These are phyloP conservation scores for Phytophthora foliorum DNA, from an alignment of 352 stramenopile genomes.

Conservation along the genomic window DNA sequence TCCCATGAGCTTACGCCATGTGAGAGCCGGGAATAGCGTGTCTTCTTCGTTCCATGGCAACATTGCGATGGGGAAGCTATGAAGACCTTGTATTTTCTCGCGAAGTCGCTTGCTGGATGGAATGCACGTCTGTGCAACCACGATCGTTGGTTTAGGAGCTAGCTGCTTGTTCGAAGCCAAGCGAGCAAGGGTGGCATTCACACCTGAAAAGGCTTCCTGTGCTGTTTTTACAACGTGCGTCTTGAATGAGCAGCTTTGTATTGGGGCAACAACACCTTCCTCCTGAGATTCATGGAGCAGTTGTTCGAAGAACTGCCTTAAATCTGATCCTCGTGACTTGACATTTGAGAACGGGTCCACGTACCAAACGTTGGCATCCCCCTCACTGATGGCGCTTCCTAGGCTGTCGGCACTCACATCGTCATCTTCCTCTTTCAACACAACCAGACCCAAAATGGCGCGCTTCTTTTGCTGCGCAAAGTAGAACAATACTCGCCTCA, in stretches of 20 bases:
- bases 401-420: constrained; percentile 18
- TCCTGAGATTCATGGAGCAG: constrained; percentile 51
- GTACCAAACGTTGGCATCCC: constrained; percentile 71
- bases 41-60: constrained; percentile 89
- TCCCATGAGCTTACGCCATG: constrained; percentile 93
- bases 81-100: constrained; percentile 88
- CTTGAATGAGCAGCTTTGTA: constrained; percentile 66
- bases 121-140: constrained; percentile 87
- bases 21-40: constrained; percentile 90
- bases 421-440: constrained; percentile 52
- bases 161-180: constrained; percentile 89
- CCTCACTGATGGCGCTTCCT: constrained; percentile 34
- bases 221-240: constrained; percentile 83
- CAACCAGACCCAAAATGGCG: constrained; percentile 61
- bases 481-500: constrained; percentile 74
- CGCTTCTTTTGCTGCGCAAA: constrained; percentile 78
- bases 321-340: constrained; percentile 57
- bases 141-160: constrained; percentile 77
- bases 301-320: constrained; percentile 67
- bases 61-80: constrained; percentile 94
- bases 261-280: constrained; percentile 38
- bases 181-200: constrained; percentile 88
- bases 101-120: constrained; percentile 71
- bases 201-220: constrained; percentile 82
- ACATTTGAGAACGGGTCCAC: constrained; percentile 73